Evolutionary conservation across 495 filamentous ascomycete genomes (phyloP).

Genomic region (Apiosordaria backusii): DNA sequence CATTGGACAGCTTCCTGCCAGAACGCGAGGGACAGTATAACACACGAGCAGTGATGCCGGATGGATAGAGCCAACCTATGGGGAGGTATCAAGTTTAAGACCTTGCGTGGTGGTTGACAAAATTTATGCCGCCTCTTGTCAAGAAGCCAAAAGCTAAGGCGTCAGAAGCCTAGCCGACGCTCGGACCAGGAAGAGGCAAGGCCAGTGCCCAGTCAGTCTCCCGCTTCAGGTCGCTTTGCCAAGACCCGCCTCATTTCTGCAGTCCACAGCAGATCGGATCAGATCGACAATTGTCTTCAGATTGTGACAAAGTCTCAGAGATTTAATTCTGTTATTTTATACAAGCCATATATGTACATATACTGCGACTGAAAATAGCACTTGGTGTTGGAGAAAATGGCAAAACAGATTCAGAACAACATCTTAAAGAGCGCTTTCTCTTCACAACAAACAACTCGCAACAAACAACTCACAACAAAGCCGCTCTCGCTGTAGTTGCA

Average conservation of each 20-base stretch:
- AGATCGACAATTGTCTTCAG: neutral
- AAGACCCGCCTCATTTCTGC: neutral
- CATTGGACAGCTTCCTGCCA: conserved; percentile 9
- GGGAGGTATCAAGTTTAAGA: conserved; percentile 10
- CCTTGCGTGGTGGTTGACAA: conserved; percentile 18
- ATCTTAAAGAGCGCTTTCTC: no score
- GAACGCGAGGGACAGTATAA: neutral
- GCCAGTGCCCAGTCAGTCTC: no score
- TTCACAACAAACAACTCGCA: neutral
- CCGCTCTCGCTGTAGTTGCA: no score
- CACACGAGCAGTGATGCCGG: neutral
- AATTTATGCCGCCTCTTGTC: conserved; percentile 24
- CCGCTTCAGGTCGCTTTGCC: neutral
- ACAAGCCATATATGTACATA: neutral
- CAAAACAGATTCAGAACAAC: no score
- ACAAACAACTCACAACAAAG: neutral
- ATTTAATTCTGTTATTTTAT: neutral
- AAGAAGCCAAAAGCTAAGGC: neutral
- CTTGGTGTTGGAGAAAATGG: neutral
- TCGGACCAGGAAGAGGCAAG: conserved; percentile 18
- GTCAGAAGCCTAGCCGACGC: conserved; percentile 11
- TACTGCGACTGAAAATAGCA: no score
- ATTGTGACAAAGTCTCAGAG: neutral
- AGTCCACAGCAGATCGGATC: neutral
- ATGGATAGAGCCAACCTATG: conserved; percentile 1